phyloP scores from a whole-genome alignment of 805 yeast genomes.

The Candida insectorum region DNA sequence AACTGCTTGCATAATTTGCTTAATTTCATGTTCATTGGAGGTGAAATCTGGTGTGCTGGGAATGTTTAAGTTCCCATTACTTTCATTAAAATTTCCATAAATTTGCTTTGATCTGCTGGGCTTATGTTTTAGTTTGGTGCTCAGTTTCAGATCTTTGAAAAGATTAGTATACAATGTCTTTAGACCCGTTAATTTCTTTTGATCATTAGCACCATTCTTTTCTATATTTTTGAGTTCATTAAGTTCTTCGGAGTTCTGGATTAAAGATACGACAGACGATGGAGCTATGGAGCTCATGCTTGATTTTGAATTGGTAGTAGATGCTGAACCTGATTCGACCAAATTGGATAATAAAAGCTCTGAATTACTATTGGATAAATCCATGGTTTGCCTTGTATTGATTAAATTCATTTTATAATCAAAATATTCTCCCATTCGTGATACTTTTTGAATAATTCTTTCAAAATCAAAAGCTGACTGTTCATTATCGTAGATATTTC shows the following conservation, averaged over 20 bases:
- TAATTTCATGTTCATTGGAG: slow-evolving; percentile 14
- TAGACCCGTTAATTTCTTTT: too few relatives aligned
- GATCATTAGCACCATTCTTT: too few relatives aligned
- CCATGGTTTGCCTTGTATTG: too few relatives aligned
- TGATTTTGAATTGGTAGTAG: too few relatives aligned
- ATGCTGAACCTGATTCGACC: too few relatives aligned
- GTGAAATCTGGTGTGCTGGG: slow-evolving; percentile 1
- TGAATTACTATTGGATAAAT: too few relatives aligned
- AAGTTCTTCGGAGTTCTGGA: slow-evolving; percentile 3
- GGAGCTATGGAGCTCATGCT: slow-evolving; percentile 2
- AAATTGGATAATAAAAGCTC: too few relatives aligned
- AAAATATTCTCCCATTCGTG: slow-evolving; percentile 14
- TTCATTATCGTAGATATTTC: slow-evolving; percentile 5
- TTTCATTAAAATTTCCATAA: slow-evolving; percentile 24
- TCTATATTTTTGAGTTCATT: slow-evolving; percentile 2
- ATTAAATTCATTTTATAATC: slow-evolving; percentile 8
- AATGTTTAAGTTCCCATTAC: slow-evolving; percentile 7
- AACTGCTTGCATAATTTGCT: slow-evolving; percentile 28
- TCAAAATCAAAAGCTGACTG: slow-evolving; percentile 14
- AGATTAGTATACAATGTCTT: slow-evolving; percentile 1
- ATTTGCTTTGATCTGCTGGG: slow-evolving; percentile 12
- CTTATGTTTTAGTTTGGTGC: not conserved
- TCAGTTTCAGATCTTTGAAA: slow-evolving; percentile 4
- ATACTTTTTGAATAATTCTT: slow-evolving; percentile 15
- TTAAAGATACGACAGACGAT: slow-evolving; percentile 4